Evolutionary conservation across 192 early-diverging fungal genomes (phyloP).

Genomic region (Podila epigama): DNA sequence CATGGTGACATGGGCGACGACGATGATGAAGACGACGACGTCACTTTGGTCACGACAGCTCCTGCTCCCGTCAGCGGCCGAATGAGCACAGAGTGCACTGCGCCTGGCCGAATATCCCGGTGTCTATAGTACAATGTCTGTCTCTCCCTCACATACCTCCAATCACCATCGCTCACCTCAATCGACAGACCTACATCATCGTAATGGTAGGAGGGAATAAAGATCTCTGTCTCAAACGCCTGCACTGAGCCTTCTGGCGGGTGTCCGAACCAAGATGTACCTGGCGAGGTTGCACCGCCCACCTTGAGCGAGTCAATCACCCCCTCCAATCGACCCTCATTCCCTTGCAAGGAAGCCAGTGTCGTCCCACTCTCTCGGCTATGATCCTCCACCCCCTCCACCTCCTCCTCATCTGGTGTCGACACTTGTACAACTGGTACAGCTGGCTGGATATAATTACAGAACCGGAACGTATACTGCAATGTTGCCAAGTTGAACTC

Average conservation of each 20-base stretch:
- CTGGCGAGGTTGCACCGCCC: background rate
- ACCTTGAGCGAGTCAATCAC: slow-evolving; percentile 1
- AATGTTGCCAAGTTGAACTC: slow-evolving; percentile 68
- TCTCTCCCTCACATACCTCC: slow-evolving; percentile 67
- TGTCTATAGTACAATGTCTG: slow-evolving; percentile 73
- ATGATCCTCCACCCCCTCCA: too few relatives aligned
- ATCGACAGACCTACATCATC: slow-evolving; percentile 59
- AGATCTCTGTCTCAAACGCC: slow-evolving; percentile 69
- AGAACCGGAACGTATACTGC: slow-evolving; percentile 69
- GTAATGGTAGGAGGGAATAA: slow-evolving; percentile 81
- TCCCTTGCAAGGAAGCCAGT: background rate
- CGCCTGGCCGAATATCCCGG: slow-evolving; percentile 35
- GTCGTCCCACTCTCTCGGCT: background rate
- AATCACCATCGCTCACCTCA: slow-evolving; percentile 71
- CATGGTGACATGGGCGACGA: slow-evolving; percentile 2
- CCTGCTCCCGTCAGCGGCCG: slow-evolving; percentile 4
- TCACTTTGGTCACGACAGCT: background rate
- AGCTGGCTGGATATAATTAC: slow-evolving; percentile 40
- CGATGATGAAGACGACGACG: background rate
- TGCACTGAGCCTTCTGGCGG: slow-evolving; percentile 17
- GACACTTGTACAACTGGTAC: slow-evolving; percentile 40
- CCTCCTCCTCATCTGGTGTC: too few relatives aligned
- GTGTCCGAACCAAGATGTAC: slow-evolving; percentile 13
- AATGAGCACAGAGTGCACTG: slow-evolving; percentile 36
- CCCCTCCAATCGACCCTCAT: background rate